Evolutionary conservation across 306 rosid species (phyloP).

Genomic region (Aeschynomene evenia): DNA sequence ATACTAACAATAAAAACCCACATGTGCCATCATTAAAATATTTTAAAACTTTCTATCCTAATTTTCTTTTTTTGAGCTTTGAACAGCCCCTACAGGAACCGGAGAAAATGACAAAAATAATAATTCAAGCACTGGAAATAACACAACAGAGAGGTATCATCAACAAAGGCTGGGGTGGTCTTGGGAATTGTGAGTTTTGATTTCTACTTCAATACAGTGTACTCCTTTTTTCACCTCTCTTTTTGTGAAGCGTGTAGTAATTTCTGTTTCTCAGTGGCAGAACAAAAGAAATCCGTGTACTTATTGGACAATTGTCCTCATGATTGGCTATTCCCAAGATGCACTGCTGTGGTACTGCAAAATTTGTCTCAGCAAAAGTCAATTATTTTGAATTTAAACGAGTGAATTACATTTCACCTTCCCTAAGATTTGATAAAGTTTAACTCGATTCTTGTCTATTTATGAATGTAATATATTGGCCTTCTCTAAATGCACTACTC

Average conservation of each 20-base stretch:
- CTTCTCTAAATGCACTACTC: too few species aligned
- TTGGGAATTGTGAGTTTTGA: conserved; percentile 71
- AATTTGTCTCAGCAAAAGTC: conserved; percentile 10
- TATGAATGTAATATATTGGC: too few species aligned
- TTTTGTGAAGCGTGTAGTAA: conserved; percentile 36
- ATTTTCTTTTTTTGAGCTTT: conserved; percentile 25
- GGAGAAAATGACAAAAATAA: conserved; percentile 67
- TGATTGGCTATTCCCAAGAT: conserved; percentile 90
- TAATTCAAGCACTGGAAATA: conserved; percentile 71
- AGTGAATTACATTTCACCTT: too few species aligned
- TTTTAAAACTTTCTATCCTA: conserved; percentile 10
- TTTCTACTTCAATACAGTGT: conserved; percentile 29
- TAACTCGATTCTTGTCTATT: too few species aligned
- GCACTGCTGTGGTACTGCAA: conserved; percentile 77
- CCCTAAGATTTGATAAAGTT: too few species aligned
- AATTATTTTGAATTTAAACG: background rate
- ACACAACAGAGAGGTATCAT: conserved; percentile 88
- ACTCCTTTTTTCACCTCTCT: conserved; percentile 1
- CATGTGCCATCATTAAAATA: background rate
- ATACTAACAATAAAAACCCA: background rate
- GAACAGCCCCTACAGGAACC: conserved; percentile 80
- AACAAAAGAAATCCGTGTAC: conserved; percentile 57
- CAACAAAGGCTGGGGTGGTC: conserved; percentile 98
- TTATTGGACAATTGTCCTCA: conserved; percentile 90
- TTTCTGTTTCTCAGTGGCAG: conserved; percentile 61